These are phyloP conservation scores for Lenzites betulinus DNA, from an alignment of 768 basidiomycete genomes.

Conservation along the genomic window DNA sequence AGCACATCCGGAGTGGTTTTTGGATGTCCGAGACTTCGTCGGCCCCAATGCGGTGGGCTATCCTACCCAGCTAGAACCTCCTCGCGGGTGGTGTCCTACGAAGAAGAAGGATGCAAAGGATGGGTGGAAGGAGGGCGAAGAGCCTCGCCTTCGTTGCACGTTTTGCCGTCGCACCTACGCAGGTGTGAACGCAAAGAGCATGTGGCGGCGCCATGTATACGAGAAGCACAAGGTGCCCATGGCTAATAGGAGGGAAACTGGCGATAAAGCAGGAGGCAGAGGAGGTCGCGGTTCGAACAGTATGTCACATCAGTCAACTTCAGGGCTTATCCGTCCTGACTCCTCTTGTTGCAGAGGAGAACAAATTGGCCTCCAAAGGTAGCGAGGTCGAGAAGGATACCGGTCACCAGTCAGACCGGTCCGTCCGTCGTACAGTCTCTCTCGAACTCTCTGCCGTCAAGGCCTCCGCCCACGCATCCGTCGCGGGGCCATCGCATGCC, in stretches of 20 bases:
- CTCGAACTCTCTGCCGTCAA: neutral
- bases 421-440: slow-evolving; percentile 5
- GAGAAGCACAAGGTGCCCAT: slow-evolving; percentile 91
- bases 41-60: slow-evolving; percentile 62
- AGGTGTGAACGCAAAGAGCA: slow-evolving; percentile 87
- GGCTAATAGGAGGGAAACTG: slow-evolving; percentile 78
- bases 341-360: slow-evolving; percentile 18
- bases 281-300: slow-evolving; percentile 62
- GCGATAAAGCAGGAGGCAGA: slow-evolving; percentile 55
- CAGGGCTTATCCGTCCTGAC: slow-evolving; percentile 1
- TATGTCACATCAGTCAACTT: slow-evolving; percentile 37
- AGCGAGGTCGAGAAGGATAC: neutral
- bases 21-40: slow-evolving; percentile 66
- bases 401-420: neutral
- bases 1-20: slow-evolving; percentile 80
- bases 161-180: slow-evolving; percentile 84
- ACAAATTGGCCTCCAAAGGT: slow-evolving; percentile 8
- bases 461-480: neutral
- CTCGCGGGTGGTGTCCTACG: slow-evolving; percentile 85
- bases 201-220: slow-evolving; percentile 88
- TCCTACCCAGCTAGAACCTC: slow-evolving; percentile 77
- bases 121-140: slow-evolving; percentile 80
- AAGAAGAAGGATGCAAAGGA: slow-evolving; percentile 80
- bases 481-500: neutral
- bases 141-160: slow-evolving; percentile 78